A percentile compares a stretch with the other conserved stretches of the same genome.
phyloP scores from a whole-genome alignment of 495 filamentous ascomycete species.

The Lophiostoma macrostomum region DNA sequence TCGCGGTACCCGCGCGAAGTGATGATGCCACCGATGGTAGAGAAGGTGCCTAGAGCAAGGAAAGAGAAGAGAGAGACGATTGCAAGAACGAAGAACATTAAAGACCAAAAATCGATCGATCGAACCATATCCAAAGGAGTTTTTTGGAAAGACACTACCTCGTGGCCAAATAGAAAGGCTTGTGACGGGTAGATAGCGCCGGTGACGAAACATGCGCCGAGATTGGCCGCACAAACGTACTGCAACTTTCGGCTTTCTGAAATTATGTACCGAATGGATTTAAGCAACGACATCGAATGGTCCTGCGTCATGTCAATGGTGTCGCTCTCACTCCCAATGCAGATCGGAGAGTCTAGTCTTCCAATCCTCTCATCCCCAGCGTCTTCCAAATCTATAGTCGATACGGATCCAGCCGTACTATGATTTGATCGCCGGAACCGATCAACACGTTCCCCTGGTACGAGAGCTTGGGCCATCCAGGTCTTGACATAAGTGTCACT shows the following conservation, averaged over 20 bases:
- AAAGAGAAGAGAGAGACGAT: slow-evolving; percentile 46
- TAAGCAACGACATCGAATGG: neutral
- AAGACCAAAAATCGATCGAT: slow-evolving; percentile 70
- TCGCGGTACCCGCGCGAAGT: neutral
- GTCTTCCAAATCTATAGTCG: neutral
- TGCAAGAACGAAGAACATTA: slow-evolving; percentile 91
- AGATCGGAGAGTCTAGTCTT: too few relatives aligned
- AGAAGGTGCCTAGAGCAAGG: neutral
- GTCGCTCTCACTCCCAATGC: neutral
- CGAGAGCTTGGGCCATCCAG: slow-evolving; percentile 7
- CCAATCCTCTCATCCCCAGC: too few relatives aligned
- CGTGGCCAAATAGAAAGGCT: slow-evolving; percentile 2
- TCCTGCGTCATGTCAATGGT: slow-evolving; percentile 8
- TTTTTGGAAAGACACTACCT: neutral
- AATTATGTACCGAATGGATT: neutral
- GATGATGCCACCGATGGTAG: neutral
- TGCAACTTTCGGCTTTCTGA: neutral
- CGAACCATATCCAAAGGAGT: neutral
- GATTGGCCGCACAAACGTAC: neutral
- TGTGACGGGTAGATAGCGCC: neutral
- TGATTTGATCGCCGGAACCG: neutral
- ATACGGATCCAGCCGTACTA: neutral
- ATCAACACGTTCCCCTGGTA: neutral
- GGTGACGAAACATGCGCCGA: neutral
- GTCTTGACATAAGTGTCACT: slow-evolving; percentile 3